Base-by-base conservation (phyloP, 192 early-diverging fungal genomes). In the Coemansia javaensis region DNA sequence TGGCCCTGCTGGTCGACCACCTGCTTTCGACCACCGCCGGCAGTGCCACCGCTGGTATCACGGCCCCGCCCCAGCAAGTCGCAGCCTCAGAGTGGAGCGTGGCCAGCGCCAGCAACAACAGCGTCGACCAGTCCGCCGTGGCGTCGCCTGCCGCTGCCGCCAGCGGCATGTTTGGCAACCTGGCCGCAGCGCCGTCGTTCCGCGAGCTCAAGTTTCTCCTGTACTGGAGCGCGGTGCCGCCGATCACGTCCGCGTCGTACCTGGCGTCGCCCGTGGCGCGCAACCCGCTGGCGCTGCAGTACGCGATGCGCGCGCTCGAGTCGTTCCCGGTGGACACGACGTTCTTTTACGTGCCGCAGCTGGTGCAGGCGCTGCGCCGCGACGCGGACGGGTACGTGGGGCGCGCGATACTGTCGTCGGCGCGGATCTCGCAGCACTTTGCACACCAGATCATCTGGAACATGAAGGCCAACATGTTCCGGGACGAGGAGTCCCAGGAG, bases 361-460 rank as follows among this genome's bases (percentile, higher is more conserved):
- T 99, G 45, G 94, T 98, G 8, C 97, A 97, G 75, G 90, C 94
- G 5, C 76, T 99, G 32, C 86, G 94, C 24, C 75, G 88, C 52
- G 94, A 98, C 50, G 65, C 73, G 11, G 66, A 83, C 41, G 95
- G 97, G 22, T 98, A 99, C 63, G 82, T 94, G n/a, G 94, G 95
- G 65, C 79, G 84, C 21, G 97, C 88, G 46, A 97, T 99, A 35
- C 68, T 99, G 54, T 84, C 87, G n/a, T 88, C 97, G 4, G 97
- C 89, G 7, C 81, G 84, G 53, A 85, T 88, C 10, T 96, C 93
- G 25, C 95, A 97, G 71, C 81, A 90, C 14, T 99, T 99, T 82
- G 95, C 97, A 22, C 97, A 99, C 72, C 97, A 99, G 77, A 97
- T 99, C 41, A 95, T 99, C 40, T 99, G 97, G 97, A 99, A 99